These are phyloP conservation scores for Boletus patriciae DNA, from an alignment of 768 basidiomycete genomes.

Conservation along the genomic window DNA sequence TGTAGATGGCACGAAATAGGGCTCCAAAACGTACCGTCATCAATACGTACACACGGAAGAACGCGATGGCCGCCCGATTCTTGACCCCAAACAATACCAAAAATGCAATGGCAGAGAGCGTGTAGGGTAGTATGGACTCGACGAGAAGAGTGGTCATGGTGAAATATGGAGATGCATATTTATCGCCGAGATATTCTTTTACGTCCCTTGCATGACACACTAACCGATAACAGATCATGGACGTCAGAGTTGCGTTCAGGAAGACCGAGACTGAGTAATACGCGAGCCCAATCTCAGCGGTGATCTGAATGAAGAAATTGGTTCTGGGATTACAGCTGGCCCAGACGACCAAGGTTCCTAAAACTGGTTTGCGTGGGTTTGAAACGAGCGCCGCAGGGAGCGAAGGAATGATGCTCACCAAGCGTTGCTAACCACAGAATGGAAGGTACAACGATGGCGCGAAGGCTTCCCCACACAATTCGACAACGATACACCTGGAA, in stretches of 20 bases:
- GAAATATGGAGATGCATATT: constrained; percentile 1
- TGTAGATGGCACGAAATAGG: background rate
- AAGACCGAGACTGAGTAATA: constrained; percentile 2
- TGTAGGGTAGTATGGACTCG: constrained; percentile 17
- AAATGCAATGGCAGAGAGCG: constrained; percentile 14
- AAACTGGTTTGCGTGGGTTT: background rate
- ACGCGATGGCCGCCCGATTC: background rate
- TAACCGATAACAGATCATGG: constrained; percentile 12
- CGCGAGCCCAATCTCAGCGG: constrained; percentile 1
- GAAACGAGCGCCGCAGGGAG: background rate
- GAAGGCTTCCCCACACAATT: constrained; percentile 28
- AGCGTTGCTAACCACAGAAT: constrained; percentile 14
- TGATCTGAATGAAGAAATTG: background rate
- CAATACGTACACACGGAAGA: constrained; percentile 6
- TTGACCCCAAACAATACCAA: constrained; percentile 3
- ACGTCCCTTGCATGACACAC: background rate
- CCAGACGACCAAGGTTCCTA: constrained; percentile 3
- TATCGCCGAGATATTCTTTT: background rate
- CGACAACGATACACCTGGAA: constrained; percentile 39
- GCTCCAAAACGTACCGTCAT: constrained; percentile 15
- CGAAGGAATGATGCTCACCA: constrained; percentile 3
- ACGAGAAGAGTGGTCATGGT: background rate
- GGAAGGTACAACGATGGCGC: constrained; percentile 5
- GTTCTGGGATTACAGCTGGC: background rate
- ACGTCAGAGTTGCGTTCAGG: constrained; percentile 8